Evolutionary conservation across 2,329 filamentous ascomycete species (phyloP).

Genomic region (Chrysoporthe cubensis): DNA sequence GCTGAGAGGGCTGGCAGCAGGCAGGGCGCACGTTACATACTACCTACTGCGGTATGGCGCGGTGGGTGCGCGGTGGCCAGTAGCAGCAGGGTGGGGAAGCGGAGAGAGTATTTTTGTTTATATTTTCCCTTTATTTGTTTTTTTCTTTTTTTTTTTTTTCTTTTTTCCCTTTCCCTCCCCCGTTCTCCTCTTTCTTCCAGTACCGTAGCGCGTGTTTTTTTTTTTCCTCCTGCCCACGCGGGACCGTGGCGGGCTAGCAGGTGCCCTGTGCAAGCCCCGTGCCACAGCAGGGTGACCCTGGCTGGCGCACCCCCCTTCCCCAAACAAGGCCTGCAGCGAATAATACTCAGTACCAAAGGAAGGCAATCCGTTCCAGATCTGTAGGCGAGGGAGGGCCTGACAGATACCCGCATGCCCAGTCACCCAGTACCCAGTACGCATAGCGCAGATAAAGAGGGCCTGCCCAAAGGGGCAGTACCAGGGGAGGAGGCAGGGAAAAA

Average conservation of each 20-base stretch:
- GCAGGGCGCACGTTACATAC: too few relatives aligned
- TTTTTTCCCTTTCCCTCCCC: background rate
- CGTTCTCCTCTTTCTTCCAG: background rate
- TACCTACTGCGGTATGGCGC: too few relatives aligned
- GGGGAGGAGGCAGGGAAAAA: too few relatives aligned
- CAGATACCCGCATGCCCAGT: background rate
- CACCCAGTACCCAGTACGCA: too few relatives aligned
- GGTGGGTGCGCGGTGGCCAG: too few relatives aligned
- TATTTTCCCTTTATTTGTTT: background rate
- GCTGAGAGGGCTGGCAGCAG: background rate
- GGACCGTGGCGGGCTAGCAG: slow-evolving; percentile 15
- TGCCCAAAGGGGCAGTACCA: too few relatives aligned
- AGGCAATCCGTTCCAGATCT: background rate
- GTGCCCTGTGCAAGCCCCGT: slow-evolving; percentile 19
- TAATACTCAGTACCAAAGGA: background rate
- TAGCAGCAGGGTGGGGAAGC: too few relatives aligned
- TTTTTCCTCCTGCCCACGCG: background rate
- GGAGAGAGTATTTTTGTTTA: background rate
- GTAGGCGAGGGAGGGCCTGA: background rate
- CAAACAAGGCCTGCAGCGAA: background rate
- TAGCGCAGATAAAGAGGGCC: too few relatives aligned
- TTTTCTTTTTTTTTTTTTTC: background rate
- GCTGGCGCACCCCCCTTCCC: background rate
- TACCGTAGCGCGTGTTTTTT: background rate
- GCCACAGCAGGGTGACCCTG: slow-evolving; percentile 18